Base-by-base conservation (phyloP, 257 asterid species). In the Echium plantagineum region DNA sequence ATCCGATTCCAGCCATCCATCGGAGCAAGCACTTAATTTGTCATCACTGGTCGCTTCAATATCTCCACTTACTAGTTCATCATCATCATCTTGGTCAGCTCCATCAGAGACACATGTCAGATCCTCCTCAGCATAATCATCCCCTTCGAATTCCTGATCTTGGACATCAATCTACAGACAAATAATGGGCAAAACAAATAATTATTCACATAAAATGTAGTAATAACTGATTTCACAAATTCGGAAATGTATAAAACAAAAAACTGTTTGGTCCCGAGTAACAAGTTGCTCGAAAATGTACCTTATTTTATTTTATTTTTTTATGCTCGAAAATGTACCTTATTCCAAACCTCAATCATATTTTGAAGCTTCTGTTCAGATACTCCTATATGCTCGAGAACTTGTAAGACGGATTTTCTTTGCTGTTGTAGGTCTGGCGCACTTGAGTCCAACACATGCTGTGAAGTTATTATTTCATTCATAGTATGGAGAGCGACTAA, bases 271-370 rank as follows among this genome's bases (percentile, higher is more conserved):
- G 42, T 55, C 18, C 16, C 3, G 1, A 10, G 19, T 56, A 16
- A 56, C 0, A 21, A 56, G 38, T 16, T 7, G 22, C 2, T 21
- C 20, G 15, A 8, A 7, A 42, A n/a, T 1, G 46, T 66, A 65
- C 98, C 95, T 93, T 93, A 70, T 93, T 93, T n/a, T n/a, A n/a
- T n/a, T n/a, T n/a, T n/a, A n/a, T n/a, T n/a, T n/a, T n/a, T n/a
- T n/a, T n/a, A n/a, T 7, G 22, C 2, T 21, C 20, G 15, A 8
- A 7, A 42, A n/a, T 1, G 46, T 66, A 65, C 98, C 95, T 93
- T 93, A 70, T 93, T 93, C 95, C 94, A 84, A 65, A 93, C 97
- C 83, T 93, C 97, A 72, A 93, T 81, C 95, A 93, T 93, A 76
- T 83, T 93, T 64, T 73, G 73, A 62, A 93, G 89, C 81, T 93